Conservation (phyloP, 1,284 basidiomycete species). For the Fomes fomentarius region DNA sequence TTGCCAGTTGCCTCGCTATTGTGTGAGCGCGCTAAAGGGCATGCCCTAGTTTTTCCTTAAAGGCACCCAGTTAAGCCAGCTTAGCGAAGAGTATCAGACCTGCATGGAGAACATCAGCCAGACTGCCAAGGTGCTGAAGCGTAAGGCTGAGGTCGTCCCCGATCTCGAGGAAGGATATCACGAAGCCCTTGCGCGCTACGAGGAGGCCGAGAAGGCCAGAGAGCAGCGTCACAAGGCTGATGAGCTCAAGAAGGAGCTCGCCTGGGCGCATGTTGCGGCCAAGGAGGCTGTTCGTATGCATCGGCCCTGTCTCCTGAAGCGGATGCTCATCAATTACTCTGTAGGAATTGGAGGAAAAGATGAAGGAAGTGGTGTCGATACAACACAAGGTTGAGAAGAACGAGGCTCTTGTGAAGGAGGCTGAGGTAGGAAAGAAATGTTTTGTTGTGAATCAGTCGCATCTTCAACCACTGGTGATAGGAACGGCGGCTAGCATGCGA, state of each 20-base stretch:
- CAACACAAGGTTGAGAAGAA: conserved; percentile 54
- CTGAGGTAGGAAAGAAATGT: conserved; percentile 44
- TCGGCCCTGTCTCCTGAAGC: background rate
- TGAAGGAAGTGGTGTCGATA: conserved; percentile 54
- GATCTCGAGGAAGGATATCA: conserved; percentile 67
- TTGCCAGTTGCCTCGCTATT: background rate
- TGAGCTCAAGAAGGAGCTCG: conserved; percentile 79
- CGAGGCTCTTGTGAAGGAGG: conserved; percentile 44
- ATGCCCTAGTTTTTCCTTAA: conserved; percentile 83
- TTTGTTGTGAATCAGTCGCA: conserved; percentile 10
- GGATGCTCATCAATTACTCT: background rate
- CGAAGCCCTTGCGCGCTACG: conserved; percentile 65
- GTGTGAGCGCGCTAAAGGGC: background rate
- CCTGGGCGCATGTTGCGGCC: conserved; percentile 85
- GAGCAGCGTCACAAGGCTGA: conserved; percentile 71
- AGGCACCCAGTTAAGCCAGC: conserved; percentile 90
- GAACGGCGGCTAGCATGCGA: conserved; percentile 48
- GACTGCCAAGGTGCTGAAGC: conserved; percentile 63
- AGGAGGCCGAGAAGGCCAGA: conserved; percentile 74
- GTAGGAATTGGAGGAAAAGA: conserved; percentile 55
- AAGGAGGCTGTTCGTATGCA: conserved; percentile 60
- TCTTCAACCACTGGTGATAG: conserved; percentile 28
- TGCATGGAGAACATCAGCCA: conserved; percentile 75
- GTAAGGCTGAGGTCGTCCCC: conserved; percentile 74
- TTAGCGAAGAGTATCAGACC: conserved; percentile 85